Conservation (phyloP, 768 basidiomycete species). For the Boletus rubropictus region DNA sequence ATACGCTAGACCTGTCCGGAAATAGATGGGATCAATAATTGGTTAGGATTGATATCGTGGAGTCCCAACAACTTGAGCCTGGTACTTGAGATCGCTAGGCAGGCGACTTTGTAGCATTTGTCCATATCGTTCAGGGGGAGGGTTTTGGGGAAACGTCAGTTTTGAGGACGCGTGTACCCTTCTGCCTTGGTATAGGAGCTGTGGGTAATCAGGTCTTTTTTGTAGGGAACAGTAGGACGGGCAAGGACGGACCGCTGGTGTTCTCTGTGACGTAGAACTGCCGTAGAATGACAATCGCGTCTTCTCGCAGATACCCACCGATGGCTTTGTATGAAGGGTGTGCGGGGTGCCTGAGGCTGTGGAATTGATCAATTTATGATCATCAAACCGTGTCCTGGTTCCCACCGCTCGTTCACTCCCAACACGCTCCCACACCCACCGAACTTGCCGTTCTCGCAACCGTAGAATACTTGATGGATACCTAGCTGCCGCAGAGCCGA, state of each 20-base stretch:
- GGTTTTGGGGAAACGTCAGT: conserved; percentile 51
- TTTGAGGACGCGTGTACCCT: conserved; percentile 79
- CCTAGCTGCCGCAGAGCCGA: conserved; percentile 92
- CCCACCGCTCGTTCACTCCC: conserved; percentile 71
- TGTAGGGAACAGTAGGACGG: background rate
- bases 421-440: conserved; percentile 96
- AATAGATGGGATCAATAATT: background rate
- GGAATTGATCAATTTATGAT: conserved; percentile 3
- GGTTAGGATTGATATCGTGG: background rate
- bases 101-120: background rate
- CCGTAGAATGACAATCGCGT: conserved; percentile 80
- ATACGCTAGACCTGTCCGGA: background rate
- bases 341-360: conserved; percentile 62
- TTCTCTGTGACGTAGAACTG: conserved; percentile 94
- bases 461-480: conserved; percentile 85
- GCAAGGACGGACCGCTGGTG: conserved; percentile 60
- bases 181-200: conserved; percentile 91
- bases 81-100: background rate
- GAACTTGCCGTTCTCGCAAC: conserved; percentile 93
- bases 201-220: background rate
- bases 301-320: conserved; percentile 74
- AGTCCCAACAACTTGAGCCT: background rate
- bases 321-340: conserved; percentile 71
- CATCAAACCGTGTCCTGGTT: background rate
- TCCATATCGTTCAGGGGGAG: conserved; percentile 2